Evolutionary conservation across 306 rosid genomes (phyloP).

Genomic region (Quercus agrifolia): DNA sequence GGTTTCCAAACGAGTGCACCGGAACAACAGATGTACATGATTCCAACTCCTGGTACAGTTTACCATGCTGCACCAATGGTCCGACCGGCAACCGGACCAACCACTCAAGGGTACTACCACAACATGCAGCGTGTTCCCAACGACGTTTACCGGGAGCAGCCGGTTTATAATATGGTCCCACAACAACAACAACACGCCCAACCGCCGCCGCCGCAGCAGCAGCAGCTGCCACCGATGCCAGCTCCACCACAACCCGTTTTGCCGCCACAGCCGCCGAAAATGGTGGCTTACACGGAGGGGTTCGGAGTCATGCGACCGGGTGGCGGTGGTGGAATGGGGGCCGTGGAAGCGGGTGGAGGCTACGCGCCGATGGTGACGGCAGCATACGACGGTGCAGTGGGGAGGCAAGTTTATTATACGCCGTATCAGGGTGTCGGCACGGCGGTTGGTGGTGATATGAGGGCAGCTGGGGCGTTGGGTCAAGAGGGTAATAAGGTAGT

Average conservation of each 20-base stretch:
- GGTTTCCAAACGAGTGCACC: conserved; percentile 37
- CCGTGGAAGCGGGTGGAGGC: conserved; percentile 25
- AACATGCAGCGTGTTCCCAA: conserved; percentile 59
- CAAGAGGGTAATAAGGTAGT: conserved; percentile 70
- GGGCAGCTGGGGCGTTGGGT: conserved; percentile 43
- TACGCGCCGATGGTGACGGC: conserved; percentile 27
- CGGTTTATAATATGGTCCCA: conserved; percentile 44
- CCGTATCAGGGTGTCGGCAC: conserved; percentile 45
- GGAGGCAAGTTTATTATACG: conserved; percentile 81
- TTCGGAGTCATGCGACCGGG: conserved; percentile 35
- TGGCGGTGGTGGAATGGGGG: conserved; percentile 28
- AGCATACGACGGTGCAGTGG: conserved; percentile 54
- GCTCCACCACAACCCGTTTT: conserved; percentile 22
- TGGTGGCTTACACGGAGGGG: conserved; percentile 50
- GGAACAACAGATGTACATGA: conserved; percentile 62
- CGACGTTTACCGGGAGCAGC: conserved; percentile 72
- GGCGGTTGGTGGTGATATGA: conserved; percentile 27
- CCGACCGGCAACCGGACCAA: conserved; percentile 37
- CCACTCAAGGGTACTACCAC: conserved; percentile 60
- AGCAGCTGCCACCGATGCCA: conserved; percentile 27
- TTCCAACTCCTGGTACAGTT: conserved; percentile 44
- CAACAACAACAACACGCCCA: background rate
- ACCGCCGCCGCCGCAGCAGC: background rate
- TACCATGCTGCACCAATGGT: conserved; percentile 53
- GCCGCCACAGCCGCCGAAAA: conserved; percentile 47